Base-by-base conservation (phyloP, 2,329 filamentous ascomycete species). In the Paraconiothyrium brasiliense region DNA sequence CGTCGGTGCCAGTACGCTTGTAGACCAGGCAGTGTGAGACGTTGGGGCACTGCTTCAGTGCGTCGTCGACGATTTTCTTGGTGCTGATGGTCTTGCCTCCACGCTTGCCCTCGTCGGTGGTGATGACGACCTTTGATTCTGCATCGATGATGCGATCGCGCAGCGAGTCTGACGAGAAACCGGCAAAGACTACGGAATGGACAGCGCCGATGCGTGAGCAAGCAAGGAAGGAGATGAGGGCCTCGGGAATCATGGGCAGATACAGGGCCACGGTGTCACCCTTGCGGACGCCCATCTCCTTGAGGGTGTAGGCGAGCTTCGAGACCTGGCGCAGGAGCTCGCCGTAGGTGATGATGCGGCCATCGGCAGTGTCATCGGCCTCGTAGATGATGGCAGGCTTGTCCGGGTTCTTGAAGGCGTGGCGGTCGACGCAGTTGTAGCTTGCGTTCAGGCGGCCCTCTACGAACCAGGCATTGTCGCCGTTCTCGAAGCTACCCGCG, bases 31-130 rank as follows among this genome's bases (percentile, higher is more conserved):
- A 92, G 80, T 92, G 89, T 46, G 85, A 88, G 67, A 99, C 92
- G 71, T 92, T 90, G 20, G 94, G 94, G 82, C 94, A 98, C 82
- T 97, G 93, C 85, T 95, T 97, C 63, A 99, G 87, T 41, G 94
- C 94, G 77, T 98, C 95, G 76, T 99, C 95, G 70, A 98, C 95
- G 77, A 99, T 98, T 85, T 97, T 97, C 89, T 99, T 98, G 73
- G 94, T 98, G 74, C 92, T 92, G 78, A 99, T 97, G 74, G 96
- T 82, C 86, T 98, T 99, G 79, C 95, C 95, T 72, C 95, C 95
- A 74, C 95, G 93, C 87, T 96, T 97, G 76, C 95, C 95, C 86
- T 99, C 95, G 78, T 99, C 95, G 1, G 93, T 91, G 62, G 95
- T 99, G 77, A 99, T 97, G 81, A 98, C 91, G 57, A 98, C 92